Evolutionary conservation across 108 stramenopile genomes (phyloP).

Genomic region (Cyclotella baltica): DNA sequence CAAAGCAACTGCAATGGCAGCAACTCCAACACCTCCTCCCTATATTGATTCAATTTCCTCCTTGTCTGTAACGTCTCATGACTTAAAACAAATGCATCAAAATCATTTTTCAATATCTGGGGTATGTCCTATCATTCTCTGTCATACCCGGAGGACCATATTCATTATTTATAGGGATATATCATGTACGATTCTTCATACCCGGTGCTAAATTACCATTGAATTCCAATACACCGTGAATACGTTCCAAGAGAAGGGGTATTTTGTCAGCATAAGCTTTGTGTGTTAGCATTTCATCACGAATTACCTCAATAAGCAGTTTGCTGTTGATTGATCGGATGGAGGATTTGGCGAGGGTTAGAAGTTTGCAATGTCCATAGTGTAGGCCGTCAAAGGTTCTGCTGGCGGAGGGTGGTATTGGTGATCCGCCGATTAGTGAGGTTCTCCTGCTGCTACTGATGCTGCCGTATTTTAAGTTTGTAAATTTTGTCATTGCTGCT

Average conservation of each 20-base stretch:
- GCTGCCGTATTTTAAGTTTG: too few relatives aligned
- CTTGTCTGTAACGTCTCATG: conserved; percentile 88
- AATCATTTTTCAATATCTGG: conserved; percentile 56
- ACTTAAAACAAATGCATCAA: conserved; percentile 84
- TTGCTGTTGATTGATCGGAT: conserved; percentile 74
- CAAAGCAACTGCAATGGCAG: conserved; percentile 79
- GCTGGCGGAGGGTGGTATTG: conserved; percentile 62
- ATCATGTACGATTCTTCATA: conserved; percentile 81
- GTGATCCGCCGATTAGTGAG: conserved; percentile 62
- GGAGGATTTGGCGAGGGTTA: conserved; percentile 86
- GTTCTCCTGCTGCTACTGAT: too few relatives aligned
- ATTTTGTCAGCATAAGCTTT: conserved; percentile 80
- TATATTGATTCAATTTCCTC: conserved; percentile 71
- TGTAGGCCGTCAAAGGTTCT: too few relatives aligned
- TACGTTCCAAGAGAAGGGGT: conserved; percentile 65
- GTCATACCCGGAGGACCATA: conserved; percentile 81
- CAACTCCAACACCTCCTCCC: conserved; percentile 62
- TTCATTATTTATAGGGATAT: conserved; percentile 76
- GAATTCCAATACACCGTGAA: conserved; percentile 74
- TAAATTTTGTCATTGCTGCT: too few relatives aligned
- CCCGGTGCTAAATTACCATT: conserved; percentile 84
- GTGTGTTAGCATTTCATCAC: conserved; percentile 81
- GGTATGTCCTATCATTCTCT: conserved; percentile 34
- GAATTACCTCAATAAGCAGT: conserved; percentile 81
- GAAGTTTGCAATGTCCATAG: conserved; percentile 91